These are phyloP conservation scores for Saururus chinensis DNA, from an alignment of 164 flowering plant species.

Conservation along the genomic window DNA sequence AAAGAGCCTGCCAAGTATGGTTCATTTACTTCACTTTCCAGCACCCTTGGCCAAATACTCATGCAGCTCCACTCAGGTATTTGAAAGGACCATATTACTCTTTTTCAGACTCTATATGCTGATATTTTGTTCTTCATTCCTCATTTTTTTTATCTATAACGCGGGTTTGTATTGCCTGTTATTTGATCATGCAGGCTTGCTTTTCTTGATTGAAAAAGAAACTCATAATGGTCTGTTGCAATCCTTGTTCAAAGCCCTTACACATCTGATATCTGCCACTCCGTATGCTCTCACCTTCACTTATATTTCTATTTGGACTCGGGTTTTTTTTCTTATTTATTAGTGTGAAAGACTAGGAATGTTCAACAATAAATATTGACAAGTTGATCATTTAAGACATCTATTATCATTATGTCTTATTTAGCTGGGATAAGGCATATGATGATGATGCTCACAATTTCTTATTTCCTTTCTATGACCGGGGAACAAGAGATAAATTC, in stretches of 20 bases:
- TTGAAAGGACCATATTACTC: neutral
- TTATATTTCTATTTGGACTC: constrained; percentile 2
- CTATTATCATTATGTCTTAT: no score
- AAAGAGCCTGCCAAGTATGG: constrained; percentile 60
- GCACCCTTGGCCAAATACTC: constrained; percentile 76
- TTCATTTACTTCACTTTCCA: constrained; percentile 76
- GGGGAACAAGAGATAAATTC: neutral
- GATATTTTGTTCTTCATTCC: neutral
- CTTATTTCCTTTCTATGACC: neutral
- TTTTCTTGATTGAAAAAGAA: constrained; percentile 60
- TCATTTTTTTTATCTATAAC: neutral
- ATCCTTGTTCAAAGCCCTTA: constrained; percentile 65
- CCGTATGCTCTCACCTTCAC: constrained; percentile 50
- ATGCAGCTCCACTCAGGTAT: constrained; percentile 89
- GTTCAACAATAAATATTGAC: neutral
- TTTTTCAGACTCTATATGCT: neutral
- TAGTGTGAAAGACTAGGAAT: no score
- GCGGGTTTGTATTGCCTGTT: neutral
- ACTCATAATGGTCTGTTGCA: constrained; percentile 58
- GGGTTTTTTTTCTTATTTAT: neutral
- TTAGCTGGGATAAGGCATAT: no score
- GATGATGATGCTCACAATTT: no score
- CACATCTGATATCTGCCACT: constrained; percentile 71
- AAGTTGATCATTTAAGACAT: no score
- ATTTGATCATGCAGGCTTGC: constrained; percentile 43